A percentile compares a stretch with the other conserved stretches of the same genome.
Conservation (phyloP, 345 rosid species). For the Cardamine occulta region DNA sequence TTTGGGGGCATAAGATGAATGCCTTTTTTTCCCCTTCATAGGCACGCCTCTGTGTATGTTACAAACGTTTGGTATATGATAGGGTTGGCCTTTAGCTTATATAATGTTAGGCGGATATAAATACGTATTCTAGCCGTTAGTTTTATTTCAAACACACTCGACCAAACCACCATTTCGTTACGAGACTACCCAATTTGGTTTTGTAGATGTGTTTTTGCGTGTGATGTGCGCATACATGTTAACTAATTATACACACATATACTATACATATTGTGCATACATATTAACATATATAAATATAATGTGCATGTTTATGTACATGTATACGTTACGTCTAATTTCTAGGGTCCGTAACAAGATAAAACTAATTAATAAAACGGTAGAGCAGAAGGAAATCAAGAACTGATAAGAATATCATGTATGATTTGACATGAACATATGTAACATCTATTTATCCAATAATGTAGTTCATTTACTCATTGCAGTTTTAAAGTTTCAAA, state of each 20-base stretch:
- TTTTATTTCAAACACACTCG: constrained; percentile 14
- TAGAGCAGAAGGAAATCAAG: constrained; percentile 1
- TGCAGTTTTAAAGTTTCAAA: not conserved
- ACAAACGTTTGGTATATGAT: constrained; percentile 23
- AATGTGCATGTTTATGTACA: not conserved
- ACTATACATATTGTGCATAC: not conserved
- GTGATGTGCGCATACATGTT: constrained; percentile 15
- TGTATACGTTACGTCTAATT: constrained; percentile 1
- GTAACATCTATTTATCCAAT: not conserved
- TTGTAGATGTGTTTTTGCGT: constrained; percentile 20
- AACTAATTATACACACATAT: not conserved
- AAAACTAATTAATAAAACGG: not conserved
- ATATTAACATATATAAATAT: not conserved
- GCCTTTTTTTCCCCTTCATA: no score
- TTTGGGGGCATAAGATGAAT: no score
- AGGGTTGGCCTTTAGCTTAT: constrained; percentile 18
- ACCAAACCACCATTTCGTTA: constrained; percentile 36
- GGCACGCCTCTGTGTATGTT: no score
- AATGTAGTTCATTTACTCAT: not conserved
- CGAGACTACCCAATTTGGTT: constrained; percentile 33
- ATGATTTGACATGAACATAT: not conserved
- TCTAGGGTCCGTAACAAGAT: not conserved
- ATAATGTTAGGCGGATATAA: constrained; percentile 21
- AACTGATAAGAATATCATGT: constrained; percentile 4
- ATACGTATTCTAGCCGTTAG: constrained; percentile 29